A percentile compares a stretch with the other conserved stretches of the same genome.
phyloP scores from a whole-genome alignment of 2,329 filamentous ascomycete genomes.

The Colletotrichum ledebouriae region DNA sequence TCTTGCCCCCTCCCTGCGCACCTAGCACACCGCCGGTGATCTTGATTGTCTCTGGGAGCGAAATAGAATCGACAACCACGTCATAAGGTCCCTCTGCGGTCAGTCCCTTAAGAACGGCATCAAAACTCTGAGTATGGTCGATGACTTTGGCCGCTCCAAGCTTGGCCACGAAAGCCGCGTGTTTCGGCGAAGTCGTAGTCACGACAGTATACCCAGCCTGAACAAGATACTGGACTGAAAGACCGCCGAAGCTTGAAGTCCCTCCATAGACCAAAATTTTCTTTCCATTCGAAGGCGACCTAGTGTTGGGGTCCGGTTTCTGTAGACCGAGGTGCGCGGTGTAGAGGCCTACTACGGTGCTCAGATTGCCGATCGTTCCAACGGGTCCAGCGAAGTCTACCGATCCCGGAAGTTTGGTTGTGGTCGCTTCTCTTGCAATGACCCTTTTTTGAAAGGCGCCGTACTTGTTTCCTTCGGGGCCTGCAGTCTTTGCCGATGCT shows the following conservation, averaged over 20 bases:
- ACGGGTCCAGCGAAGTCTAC: constrained; percentile 46
- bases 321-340: constrained; percentile 44
- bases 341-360: constrained; percentile 46
- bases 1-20: constrained; percentile 32
- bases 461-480: constrained; percentile 29
- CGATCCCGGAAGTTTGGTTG: constrained; percentile 47
- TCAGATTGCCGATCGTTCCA: constrained; percentile 46
- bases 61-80: constrained; percentile 48
- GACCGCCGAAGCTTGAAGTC: constrained; percentile 59
- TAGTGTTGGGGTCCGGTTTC: constrained; percentile 44
- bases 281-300: constrained; percentile 45
- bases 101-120: constrained; percentile 44
- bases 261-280: constrained; percentile 60
- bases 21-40: constrained; percentile 43
- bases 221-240: constrained; percentile 59
- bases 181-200: constrained; percentile 56
- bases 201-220: constrained; percentile 61
- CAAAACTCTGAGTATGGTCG: constrained; percentile 55
- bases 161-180: constrained; percentile 56
- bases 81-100: constrained; percentile 47
- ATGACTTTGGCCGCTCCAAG: constrained; percentile 61
- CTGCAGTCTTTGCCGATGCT: constrained; percentile 23
- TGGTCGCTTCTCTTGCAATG: constrained; percentile 44
- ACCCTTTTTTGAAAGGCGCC: constrained; percentile 31
- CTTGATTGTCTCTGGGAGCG: constrained; percentile 44